Percentiles rank a stretch among this genome's conserved stretches.
phyloP scores from a whole-genome alignment of 2,329 filamentous ascomycete genomes.

The Paraphoma chrysanthemicola region DNA sequence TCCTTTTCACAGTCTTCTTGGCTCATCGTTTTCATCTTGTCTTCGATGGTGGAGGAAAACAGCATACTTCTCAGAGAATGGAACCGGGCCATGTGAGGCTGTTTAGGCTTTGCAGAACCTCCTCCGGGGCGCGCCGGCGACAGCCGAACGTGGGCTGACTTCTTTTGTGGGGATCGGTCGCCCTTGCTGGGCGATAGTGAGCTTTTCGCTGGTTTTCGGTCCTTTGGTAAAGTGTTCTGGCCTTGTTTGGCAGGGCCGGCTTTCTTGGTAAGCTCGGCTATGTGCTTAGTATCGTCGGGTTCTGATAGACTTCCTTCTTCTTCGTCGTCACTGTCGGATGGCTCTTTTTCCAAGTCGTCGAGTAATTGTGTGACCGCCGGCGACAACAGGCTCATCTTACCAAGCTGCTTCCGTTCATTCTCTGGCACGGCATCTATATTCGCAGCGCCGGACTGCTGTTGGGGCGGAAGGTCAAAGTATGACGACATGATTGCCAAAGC shows the following conservation, averaged over 20 bases:
- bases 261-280: conserved; percentile 10
- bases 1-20: conserved; percentile 27
- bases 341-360: conserved; percentile 32
- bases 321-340: conserved; percentile 34
- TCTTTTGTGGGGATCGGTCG: conserved; percentile 17
- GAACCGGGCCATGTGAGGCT: conserved; percentile 40
- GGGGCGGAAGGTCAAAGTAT: conserved; percentile 41
- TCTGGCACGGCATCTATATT: conserved; percentile 17
- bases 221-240: conserved; percentile 10
- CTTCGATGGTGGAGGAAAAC: conserved; percentile 40
- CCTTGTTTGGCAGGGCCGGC: conserved; percentile 8
- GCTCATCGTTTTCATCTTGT: conserved; percentile 27
- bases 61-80: conserved; percentile 44
- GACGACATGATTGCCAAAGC: conserved; percentile 35
- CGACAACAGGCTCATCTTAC: conserved; percentile 30
- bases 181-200: conserved; percentile 20
- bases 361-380: conserved; percentile 40
- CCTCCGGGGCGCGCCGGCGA: conserved; percentile 10
- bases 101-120: conserved; percentile 17
- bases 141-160: conserved; percentile 11
- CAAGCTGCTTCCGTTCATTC: conserved; percentile 23
- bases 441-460: conserved; percentile 21
- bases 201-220: conserved; percentile 6
- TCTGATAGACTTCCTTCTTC: conserved; percentile 25
- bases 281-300: conserved; percentile 15